Conservation (phyloP, 2,329 filamentous ascomycete species). For the Aspergillus japonicus region DNA sequence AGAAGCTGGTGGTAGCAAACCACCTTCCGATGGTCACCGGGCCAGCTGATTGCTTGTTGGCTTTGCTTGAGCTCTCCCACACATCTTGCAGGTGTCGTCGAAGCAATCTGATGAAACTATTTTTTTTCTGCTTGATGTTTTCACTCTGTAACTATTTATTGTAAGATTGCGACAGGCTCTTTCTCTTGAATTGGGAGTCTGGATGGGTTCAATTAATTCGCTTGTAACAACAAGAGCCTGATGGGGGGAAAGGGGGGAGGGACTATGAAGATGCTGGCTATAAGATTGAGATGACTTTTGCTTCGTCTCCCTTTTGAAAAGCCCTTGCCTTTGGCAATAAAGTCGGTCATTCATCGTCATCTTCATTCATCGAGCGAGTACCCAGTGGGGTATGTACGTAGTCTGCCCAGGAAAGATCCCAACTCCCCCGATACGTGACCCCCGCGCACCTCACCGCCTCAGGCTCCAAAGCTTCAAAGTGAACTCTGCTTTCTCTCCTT, state of each 20-base stretch:
- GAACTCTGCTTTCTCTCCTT: not conserved
- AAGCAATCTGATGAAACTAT: no score
- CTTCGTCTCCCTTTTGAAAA: no score
- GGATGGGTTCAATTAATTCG: no score
- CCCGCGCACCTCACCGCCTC: constrained; percentile 11
- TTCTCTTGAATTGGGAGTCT: not conserved
- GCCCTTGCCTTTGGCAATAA: no score
- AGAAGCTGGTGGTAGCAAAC: not conserved
- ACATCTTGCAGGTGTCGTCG: not conserved
- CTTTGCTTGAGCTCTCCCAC: not conserved
- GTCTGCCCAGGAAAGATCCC: not conserved
- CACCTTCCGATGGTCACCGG: constrained; percentile 1
- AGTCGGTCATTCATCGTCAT: not conserved
- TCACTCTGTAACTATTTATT: no score
- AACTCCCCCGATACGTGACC: not conserved
- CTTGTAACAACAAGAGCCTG: no score
- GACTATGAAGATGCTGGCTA: no score
- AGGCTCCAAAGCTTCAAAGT: not conserved
- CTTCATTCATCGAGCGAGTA: not conserved
- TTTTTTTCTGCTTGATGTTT: no score
- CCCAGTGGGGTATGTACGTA: not conserved
- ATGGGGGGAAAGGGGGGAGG: no score
- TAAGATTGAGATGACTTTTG: no score
- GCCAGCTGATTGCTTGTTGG: constrained; percentile 3
- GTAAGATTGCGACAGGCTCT: no score